A percentile compares a stretch with the other conserved stretches of the same genome.
phyloP scores from a whole-genome alignment of 768 basidiomycete species.

The Phylloporus sp. region DNA sequence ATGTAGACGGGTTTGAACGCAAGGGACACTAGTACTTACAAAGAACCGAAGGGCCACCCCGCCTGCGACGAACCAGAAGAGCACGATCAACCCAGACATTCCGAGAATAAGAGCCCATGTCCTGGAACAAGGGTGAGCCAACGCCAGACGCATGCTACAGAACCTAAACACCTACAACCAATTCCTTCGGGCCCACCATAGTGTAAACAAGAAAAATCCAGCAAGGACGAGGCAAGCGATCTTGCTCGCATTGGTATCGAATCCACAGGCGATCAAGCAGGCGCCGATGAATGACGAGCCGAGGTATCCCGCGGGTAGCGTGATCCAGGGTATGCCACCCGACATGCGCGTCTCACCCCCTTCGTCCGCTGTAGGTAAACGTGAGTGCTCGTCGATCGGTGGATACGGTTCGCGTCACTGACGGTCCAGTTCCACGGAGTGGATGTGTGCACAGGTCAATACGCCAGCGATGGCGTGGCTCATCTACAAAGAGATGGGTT shows the following conservation, averaged over 20 bases:
- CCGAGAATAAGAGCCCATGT: constrained; percentile 77
- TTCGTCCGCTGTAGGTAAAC: constrained; percentile 63
- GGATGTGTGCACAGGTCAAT: constrained; percentile 80
- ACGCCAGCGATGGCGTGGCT: constrained; percentile 80
- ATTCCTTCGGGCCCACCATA: constrained; percentile 84
- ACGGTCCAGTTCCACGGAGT: constrained; percentile 87
- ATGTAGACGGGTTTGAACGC: neutral
- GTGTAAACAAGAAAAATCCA: constrained; percentile 80
- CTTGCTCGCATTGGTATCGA: constrained; percentile 87
- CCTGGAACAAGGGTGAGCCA: constrained; percentile 37
- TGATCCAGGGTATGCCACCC: constrained; percentile 78
- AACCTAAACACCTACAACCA: constrained; percentile 50
- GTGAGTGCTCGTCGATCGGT: constrained; percentile 8
- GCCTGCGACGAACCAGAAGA: constrained; percentile 81
- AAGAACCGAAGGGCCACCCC: constrained; percentile 75
- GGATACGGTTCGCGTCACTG: constrained; percentile 27
- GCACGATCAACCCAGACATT: constrained; percentile 73
- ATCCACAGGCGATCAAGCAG: constrained; percentile 80
- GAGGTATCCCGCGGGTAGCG: constrained; percentile 82
- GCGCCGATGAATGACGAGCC: constrained; percentile 87
- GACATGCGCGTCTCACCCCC: constrained; percentile 86
- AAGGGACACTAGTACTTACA: constrained; percentile 37
- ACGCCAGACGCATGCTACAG: neutral
- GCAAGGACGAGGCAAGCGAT: constrained; percentile 76
- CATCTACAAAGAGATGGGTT: constrained; percentile 49